Percentiles rank a stretch among this genome's conserved stretches.
phyloP scores from a whole-genome alignment of 2,329 filamentous ascomycete genomes.

The Colletotrichum sansevieriae region DNA sequence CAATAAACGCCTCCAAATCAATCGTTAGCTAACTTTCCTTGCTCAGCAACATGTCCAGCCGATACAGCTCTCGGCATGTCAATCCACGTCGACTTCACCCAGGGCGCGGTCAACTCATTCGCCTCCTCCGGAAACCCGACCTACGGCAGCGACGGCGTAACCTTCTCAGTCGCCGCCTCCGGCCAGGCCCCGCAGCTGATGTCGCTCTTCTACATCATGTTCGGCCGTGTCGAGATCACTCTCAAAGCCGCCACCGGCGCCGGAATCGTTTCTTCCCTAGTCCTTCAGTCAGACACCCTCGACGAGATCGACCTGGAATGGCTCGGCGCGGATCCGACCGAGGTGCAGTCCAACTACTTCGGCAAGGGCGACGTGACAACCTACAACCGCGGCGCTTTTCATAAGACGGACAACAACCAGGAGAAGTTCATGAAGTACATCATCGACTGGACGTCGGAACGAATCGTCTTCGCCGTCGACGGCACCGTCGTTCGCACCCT shows the following conservation, averaged over 20 bases:
- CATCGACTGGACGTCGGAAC: conserved; percentile 88
- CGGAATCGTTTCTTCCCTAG: conserved; percentile 93
- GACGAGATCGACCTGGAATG: conserved; percentile 99
- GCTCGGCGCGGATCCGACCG: conserved; percentile 80
- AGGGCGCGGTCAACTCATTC: conserved; percentile 84
- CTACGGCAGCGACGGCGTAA: conserved; percentile 82
- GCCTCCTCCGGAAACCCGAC: conserved; percentile 75
- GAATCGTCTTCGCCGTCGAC: conserved; percentile 89
- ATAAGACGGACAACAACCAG: conserved; percentile 78
- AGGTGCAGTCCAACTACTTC: conserved; percentile 98
- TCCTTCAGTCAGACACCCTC: conserved; percentile 89
- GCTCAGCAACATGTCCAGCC: conserved; percentile 73
- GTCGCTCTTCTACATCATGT: conserved; percentile 99
- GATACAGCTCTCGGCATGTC: conserved; percentile 86
- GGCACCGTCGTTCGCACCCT: conserved; percentile 83
- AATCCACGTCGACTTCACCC: conserved; percentile 86
- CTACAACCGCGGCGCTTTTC: conserved; percentile 91
- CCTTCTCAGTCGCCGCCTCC: conserved; percentile 81
- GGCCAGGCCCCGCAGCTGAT: conserved; percentile 89
- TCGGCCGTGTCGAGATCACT: conserved; percentile 87
- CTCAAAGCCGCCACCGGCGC: conserved; percentile 89
- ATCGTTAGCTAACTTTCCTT: not conserved
- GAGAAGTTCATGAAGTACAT: conserved; percentile 85
- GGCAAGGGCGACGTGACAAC: conserved; percentile 87
- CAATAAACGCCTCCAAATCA: not conserved